Base-by-base conservation (phyloP, 2,329 filamentous ascomycete species). In the Ophiognomonia clavigignenti-juglandacearum region DNA sequence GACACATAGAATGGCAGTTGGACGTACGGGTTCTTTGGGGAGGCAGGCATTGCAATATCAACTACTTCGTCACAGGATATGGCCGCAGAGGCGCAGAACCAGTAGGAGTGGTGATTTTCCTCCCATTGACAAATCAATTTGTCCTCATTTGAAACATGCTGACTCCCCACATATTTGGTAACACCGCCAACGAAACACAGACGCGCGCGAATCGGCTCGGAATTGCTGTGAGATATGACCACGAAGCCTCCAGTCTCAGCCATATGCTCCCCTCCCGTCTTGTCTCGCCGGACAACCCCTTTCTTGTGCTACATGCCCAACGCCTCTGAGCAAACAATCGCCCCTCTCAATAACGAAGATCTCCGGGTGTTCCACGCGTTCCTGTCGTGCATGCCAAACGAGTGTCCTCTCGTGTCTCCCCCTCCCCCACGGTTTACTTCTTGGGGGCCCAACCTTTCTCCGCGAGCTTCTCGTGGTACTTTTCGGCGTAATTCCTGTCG, bases 401-500 rank as follows among this genome's bases (percentile, higher is more conserved):
- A n/a, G n/a, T n/a, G n/a, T n/a, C n/a, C n/a, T n/a, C n/a, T n/a
- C n/a, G n/a, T n/a, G n/a, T n/a, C n/a, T n/a, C n/a, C n/a, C n/a
- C n/a, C n/a, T n/a, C n/a, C n/a, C n/a, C n/a, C n/a, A n/a, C n/a
- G n/a, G n/a, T 14, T 9, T 34, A 34, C n/a, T 34, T 34, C 19
- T 34, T 34, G 7, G 11, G 4, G 49, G 59, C 58, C 53, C 67
- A 66, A 36, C 66, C 67, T 61, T 74, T 72, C 66, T 81, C 76
- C 16, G 67, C 71, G 54, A 78, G 73, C 57, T 76, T 82, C 52
- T 80, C 77, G 61, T 81, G 75, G 63, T 81, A 85, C 53, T 77
- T 75, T 56, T 77, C 68, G 53, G 75, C 72, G 45, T 77, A 75
- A 60, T 80, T 81, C 49, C 69, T 72, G 57, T 80, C 76, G 43